A percentile compares a stretch with the other conserved stretches of the same genome.
phyloP scores from a whole-genome alignment of 2,329 filamentous ascomycete genomes.

The Monilinia vaccinii-corymbosi region DNA sequence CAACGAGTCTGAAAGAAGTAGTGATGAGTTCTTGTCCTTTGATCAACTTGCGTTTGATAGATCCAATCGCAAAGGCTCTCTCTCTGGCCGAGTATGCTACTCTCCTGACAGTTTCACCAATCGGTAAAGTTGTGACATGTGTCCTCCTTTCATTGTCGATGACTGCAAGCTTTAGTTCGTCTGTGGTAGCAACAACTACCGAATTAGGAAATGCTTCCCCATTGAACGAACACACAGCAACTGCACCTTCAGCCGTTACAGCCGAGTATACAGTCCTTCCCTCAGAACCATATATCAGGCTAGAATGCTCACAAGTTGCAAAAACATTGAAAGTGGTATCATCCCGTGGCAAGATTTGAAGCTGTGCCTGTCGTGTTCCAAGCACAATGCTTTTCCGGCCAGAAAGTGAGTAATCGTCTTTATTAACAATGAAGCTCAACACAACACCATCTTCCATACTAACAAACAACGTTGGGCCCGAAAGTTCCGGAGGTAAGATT shows the following conservation, averaged over 20 bases:
- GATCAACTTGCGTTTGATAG: conserved; percentile 64
- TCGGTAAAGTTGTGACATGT: conserved; percentile 70
- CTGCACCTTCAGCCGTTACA: conserved; percentile 80
- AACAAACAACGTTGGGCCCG: conserved; percentile 69
- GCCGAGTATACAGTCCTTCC: conserved; percentile 87
- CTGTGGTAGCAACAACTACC: conserved; percentile 70
- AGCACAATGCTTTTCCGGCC: conserved; percentile 74
- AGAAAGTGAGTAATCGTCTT: conserved; percentile 51
- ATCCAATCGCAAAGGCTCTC: conserved; percentile 79
- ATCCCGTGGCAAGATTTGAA: conserved; percentile 66
- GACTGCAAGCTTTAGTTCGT: conserved; percentile 67
- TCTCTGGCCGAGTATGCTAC: conserved; percentile 76
- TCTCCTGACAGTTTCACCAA: conserved; percentile 76
- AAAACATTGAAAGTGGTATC: conserved; percentile 71
- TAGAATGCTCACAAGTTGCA: conserved; percentile 88
- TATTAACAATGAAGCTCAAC: conserved; percentile 68
- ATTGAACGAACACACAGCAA: conserved; percentile 74
- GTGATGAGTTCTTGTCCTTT: conserved; percentile 65
- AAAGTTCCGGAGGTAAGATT: conserved; percentile 51
- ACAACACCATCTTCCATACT: conserved; percentile 91
- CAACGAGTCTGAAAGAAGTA: conserved; percentile 79
- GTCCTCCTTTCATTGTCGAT: conserved; percentile 82
- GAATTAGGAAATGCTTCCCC: conserved; percentile 70
- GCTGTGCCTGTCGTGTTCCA: conserved; percentile 73
- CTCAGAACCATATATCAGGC: conserved; percentile 83